Evolutionary conservation across 495 filamentous ascomycete genomes (phyloP), one percentile per base, ranked within the genome.

Genomic region (Aspergillus ellipticus): DNA sequence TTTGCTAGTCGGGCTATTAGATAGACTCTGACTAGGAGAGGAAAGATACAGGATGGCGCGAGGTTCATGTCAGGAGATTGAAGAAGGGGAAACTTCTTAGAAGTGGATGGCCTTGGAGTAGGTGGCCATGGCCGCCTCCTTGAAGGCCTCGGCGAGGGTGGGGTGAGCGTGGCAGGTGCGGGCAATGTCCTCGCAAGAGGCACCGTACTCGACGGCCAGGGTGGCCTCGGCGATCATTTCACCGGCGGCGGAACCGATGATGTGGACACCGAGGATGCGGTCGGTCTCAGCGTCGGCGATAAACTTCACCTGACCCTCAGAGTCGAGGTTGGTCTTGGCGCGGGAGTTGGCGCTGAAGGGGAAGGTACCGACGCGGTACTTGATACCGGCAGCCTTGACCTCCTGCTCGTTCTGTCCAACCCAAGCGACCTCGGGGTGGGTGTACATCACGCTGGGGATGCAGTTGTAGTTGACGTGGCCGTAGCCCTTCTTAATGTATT

Each of bases 171-270:
- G 94, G 74, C 89, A 92, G 53, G 94, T 97, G 63, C 93, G 86
- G 54, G 87, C 93, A 66, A 98, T 87, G 76, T 97, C 95, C 80
- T 97, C 94, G 65, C 84, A 88, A 57, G 88, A 92, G 21, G 94
- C 94, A 51, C 94, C 94, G 70, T 97, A 98, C 80, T 98, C 94
- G 49, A 98, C 76, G 51, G 94, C 95, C 62, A 98, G 80, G 39
- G 92, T 93, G 53, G 89, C 94, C 79, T 98, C 94, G 16, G 93
- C 94, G 77, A 98, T 96, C 95, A 98, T 96, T 83, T 98, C 94
- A 63, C 94, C 94, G 39, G 94, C 94, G 72, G 90, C 92, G 66
- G 95, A 82, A 45, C 94, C 94, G 64, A 98, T 84, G 75, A 98
- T 97, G 81, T 98, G 94, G 54, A 96, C 85, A 61, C 94, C 94